A percentile compares a stretch with the other conserved stretches of the same genome.
Conservation (phyloP, 2,329 filamentous ascomycete genomes). For the Akanthomyces dipterigenus region DNA sequence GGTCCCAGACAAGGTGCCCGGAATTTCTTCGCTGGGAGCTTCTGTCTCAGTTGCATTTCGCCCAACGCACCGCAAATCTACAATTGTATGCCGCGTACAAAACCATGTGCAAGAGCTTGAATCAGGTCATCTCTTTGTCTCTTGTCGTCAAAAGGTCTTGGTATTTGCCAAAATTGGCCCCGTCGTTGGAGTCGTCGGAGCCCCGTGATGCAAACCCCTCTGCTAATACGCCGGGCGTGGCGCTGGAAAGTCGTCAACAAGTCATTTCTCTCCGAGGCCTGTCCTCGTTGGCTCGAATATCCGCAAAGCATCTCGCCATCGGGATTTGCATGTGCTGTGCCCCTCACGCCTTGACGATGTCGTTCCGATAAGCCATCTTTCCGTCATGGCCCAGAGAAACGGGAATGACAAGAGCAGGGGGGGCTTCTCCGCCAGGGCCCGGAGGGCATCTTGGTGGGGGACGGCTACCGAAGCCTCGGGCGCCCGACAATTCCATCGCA, state of each 20-base stretch:
- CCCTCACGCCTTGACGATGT: background rate
- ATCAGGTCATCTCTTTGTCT: too few relatives aligned
- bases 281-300: background rate
- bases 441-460: background rate
- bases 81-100: too few relatives aligned
- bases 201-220: too few relatives aligned
- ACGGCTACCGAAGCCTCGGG: background rate
- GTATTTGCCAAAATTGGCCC: too few relatives aligned
- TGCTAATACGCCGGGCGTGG: too few relatives aligned
- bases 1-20: background rate
- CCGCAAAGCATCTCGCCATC: background rate
- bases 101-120: too few relatives aligned
- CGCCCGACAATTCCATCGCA: background rate
- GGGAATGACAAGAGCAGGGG: background rate
- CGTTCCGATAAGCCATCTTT: background rate
- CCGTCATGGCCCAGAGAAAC: background rate
- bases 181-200: too few relatives aligned
- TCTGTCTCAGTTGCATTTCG: conserved; percentile 5
- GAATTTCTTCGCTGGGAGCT: background rate
- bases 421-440: background rate
- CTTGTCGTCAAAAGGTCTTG: too few relatives aligned
- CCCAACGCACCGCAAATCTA: background rate
- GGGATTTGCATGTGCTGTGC: background rate
- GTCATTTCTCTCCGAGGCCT: background rate
- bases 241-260: too few relatives aligned